Evolutionary conservation across 495 filamentous ascomycete genomes (phyloP).

Genomic region (Penicillium ochrochloron): DNA sequence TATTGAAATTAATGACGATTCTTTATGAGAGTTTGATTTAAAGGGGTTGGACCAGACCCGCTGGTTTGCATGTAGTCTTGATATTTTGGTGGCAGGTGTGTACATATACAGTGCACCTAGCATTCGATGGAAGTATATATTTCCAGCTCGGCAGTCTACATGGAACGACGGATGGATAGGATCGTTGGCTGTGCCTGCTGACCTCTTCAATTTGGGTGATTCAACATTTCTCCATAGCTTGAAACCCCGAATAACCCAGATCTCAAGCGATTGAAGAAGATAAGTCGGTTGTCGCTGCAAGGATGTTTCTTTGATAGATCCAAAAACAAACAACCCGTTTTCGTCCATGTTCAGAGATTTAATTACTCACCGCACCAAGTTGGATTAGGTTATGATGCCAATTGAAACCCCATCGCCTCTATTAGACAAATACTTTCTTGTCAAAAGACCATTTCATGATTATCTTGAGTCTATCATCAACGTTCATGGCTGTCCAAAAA

Average conservation of each 20-base stretch:
- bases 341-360: not conserved
- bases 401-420: not conserved
- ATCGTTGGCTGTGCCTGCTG: not conserved
- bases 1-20: not conserved
- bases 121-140: no score
- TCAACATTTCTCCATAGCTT: not conserved
- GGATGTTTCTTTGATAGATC: not conserved
- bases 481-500: no score
- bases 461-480: no score
- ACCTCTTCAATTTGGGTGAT: not conserved
- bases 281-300: not conserved
- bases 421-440: not conserved
- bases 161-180: no score
- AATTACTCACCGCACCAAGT: not conserved
- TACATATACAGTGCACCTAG: no score
- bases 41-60: no score
- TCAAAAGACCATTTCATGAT: no score
- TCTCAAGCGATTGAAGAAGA: not conserved
- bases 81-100: no score
- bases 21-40: not conserved
- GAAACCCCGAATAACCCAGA: not conserved
- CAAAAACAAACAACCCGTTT: not conserved
- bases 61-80: no score
- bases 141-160: no score
- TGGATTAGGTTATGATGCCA: not conserved